phyloP scores from a whole-genome alignment of 306 rosid genomes.

The Quercus rubra region DNA sequence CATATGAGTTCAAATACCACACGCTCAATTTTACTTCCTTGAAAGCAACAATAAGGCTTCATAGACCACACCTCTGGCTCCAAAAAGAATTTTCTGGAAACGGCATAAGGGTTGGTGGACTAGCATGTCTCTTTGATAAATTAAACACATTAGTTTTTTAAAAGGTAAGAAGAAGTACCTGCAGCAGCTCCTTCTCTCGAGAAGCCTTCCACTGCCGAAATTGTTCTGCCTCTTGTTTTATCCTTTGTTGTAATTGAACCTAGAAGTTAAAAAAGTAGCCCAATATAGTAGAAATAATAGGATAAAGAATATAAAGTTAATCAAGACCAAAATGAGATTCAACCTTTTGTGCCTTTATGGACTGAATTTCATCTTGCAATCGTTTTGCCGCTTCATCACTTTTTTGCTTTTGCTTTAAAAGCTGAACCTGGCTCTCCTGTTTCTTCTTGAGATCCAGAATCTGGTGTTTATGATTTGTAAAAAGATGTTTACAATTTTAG shows the following conservation, averaged over 20 bases:
- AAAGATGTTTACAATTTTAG: constrained; percentile 19
- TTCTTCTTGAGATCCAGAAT: constrained; percentile 94
- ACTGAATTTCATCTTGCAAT: constrained; percentile 96
- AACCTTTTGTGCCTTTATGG: constrained; percentile 98
- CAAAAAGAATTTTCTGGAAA: not conserved
- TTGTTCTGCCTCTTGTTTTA: constrained; percentile 99
- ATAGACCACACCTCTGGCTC: not conserved
- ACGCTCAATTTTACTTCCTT: not conserved
- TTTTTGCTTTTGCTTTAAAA: constrained; percentile 96
- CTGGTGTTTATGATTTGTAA: constrained; percentile 40
- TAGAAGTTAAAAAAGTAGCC: constrained; percentile 23
- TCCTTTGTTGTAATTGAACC: constrained; percentile 97
- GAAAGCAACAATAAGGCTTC: not conserved
- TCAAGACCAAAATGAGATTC: constrained; percentile 22
- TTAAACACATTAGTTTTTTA: not conserved
- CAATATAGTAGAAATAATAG: not conserved
- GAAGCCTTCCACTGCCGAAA: constrained; percentile 99
- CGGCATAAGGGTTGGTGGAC: constrained; percentile 1
- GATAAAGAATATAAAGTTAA: constrained; percentile 13
- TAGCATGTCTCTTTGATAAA: constrained; percentile 5
- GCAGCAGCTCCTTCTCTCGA: constrained; percentile 96
- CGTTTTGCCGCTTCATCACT: constrained; percentile 98
- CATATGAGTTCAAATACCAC: not conserved
- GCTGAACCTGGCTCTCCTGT: constrained; percentile 98
- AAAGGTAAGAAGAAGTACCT: constrained; percentile 48